Evolutionary conservation across 2,329 filamentous ascomycete species (phyloP), one percentile per base, ranked within the genome.

Genomic region (Arachnomyces sp.): DNA sequence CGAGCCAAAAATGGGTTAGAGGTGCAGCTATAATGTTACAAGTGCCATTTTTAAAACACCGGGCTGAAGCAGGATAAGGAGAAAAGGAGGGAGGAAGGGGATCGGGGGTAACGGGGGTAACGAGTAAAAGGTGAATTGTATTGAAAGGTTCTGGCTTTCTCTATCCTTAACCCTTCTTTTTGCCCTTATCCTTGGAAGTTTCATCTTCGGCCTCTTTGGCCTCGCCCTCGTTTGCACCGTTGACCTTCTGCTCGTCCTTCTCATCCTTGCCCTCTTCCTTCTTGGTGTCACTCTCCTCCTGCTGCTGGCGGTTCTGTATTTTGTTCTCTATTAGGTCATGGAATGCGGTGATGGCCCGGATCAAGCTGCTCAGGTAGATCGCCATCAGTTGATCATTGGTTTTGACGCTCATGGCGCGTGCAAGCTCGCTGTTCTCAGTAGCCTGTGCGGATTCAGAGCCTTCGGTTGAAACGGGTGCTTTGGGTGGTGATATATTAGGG

Each of bases 271-370:
- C 73, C 36, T 78, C 78, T 44, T 80, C 86, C 69, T 86, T 86
- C 56, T 82, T 79, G 34, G 72, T 76, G 54, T 96, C 90, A 68
- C 90, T 90, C 58, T 98, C 92, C 59, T 96, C 92, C 58, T 93
- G 84, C 63, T 93, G 86, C 67, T 96, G 89, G 63, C 90, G 79
- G 69, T 98, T 98, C 71, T 96, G 90, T 52, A 96, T 95, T 77
- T 98, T 98, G 73, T 98, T 98, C 72, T 98, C 92, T 51, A 98
- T 98, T 52, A 98, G 70, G 61, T 98, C 92, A 64, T 98, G 92
- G 81, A 96, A 98, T 6, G 92, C 92, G 9, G 92, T 96, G 59
- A 98, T 98, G 42, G 92, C 92, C 46, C 92, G 79, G 66, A 98
- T 96, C 71, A 96, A 71, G 70, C 86, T 94, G 68, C 86, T 94